Base-by-base conservation (phyloP, 768 basidiomycete genomes). In the Amanita pseudoporphyria region DNA sequence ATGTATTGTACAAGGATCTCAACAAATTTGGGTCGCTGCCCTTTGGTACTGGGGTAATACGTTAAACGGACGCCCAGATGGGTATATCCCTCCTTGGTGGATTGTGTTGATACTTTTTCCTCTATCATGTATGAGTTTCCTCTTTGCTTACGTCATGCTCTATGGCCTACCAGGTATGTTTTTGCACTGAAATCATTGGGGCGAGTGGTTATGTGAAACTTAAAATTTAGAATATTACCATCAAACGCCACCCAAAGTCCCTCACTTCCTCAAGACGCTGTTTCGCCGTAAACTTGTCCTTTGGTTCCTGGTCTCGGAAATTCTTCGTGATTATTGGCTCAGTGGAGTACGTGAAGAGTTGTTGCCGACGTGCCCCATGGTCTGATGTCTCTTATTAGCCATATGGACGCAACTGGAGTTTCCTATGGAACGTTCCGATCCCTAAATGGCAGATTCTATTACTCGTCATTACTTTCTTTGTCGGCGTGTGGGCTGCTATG, bases 1-100 rank as follows among this genome's bases (percentile, higher is more conserved):
- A 10, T 94, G 91, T 62, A 70, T 94, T 53, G 93, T 96, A 0
- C 93, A 96, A 67, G 93, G 93, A 35, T 86, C 91, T 9, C 93
- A 96, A 57, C 93, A 95, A 66, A 79, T 96, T 33, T 96, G 93
- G 93, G 85, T 95, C 12, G 87, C 93, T 3, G 93, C 87, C 6
- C 68, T 96, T 32, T 96, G 93, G 93, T 96, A 89, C 60, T 96
- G 93, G 93, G 93, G 93, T 56, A 79, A 84, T 65, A 78, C 79
- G 28, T 70, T 96, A 52, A 84, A 86, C 61, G 68, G 72, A 6
- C 68, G 70, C 18, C 38, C 65, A 43, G 69, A 77, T 37, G 71
- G 67, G 40, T 74, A 76, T 56, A 62, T 76, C 35, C 68, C 87
- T 9, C 91, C 93, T 0, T 89, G 87, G 84, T 90, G 83, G 81